Percentiles rank a stretch among this genome's conserved stretches.
Evolutionary conservation across 257 asterid species (phyloP).

Genomic region (Ballota nigra): DNA sequence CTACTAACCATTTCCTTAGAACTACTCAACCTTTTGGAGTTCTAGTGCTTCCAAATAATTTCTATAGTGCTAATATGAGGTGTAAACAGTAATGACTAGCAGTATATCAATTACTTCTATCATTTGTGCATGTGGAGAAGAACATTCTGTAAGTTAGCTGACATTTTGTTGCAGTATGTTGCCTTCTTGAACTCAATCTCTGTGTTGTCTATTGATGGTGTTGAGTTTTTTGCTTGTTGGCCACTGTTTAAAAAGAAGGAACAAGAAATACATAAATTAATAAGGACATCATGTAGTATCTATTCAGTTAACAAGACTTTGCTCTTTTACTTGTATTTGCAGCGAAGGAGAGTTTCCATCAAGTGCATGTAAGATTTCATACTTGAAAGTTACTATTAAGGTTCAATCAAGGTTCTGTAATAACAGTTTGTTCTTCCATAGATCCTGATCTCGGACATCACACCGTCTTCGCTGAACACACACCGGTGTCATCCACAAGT

Average conservation of each 20-base stretch:
- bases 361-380: constrained; percentile 60
- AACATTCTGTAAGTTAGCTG: too few relatives aligned
- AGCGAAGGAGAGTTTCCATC: constrained; percentile 86
- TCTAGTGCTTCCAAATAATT: background rate
- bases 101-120: too few relatives aligned
- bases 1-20: too few relatives aligned
- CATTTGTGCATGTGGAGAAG: too few relatives aligned
- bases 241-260: background rate
- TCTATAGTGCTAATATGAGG: background rate
- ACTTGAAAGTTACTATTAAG: constrained; percentile 13
- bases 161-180: background rate
- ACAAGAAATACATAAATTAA: background rate
- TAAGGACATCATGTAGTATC: constrained; percentile 5
- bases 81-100: too few relatives aligned
- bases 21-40: too few relatives aligned
- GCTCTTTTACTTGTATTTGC: constrained; percentile 28
- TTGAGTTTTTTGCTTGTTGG: background rate
- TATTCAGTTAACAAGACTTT: constrained; percentile 30
- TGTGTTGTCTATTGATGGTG: background rate
- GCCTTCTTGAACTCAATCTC: background rate
- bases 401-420: constrained; percentile 17
- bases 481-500: constrained; percentile 64
- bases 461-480: constrained; percentile 61
- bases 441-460: constrained; percentile 70
- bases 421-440: constrained; percentile 34